These are phyloP conservation scores for Saccharomycopsis sp. DNA, from an alignment of 805 yeast species.

Conservation along the genomic window DNA sequence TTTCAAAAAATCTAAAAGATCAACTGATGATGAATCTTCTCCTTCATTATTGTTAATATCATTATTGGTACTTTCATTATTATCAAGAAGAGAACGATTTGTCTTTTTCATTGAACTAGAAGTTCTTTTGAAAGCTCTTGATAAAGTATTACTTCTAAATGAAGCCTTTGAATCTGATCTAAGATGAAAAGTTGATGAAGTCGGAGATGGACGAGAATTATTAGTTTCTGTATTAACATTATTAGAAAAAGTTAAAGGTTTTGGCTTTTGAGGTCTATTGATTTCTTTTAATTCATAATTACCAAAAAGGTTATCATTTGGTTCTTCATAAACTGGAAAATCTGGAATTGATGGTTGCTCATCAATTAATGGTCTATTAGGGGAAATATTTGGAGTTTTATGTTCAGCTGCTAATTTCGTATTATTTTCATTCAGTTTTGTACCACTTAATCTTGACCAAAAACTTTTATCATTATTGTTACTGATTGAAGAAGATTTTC, in stretches of 20 bases:
- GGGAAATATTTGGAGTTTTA: background rate
- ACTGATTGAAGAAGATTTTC: too few species aligned
- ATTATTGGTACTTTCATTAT: too few species aligned
- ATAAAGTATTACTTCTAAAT: slow-evolving; percentile 1
- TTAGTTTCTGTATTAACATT: too few species aligned
- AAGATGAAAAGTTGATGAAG: background rate
- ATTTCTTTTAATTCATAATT: slow-evolving; percentile 8
- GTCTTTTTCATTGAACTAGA: background rate
- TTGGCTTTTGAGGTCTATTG: too few species aligned
- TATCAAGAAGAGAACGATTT: too few species aligned
- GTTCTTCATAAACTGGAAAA: too few species aligned
- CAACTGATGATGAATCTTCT: slow-evolving; percentile 30
- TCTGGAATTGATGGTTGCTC: too few species aligned
- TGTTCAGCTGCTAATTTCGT: too few species aligned
- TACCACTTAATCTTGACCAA: background rate
- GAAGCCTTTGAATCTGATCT: background rate
- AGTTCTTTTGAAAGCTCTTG: background rate
- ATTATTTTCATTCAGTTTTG: too few species aligned
- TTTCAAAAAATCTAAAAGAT: slow-evolving; percentile 36
- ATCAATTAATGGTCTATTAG: background rate
- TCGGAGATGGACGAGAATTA: background rate
- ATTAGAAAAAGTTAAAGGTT: too few species aligned
- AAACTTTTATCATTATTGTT: too few species aligned
- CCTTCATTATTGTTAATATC: background rate
- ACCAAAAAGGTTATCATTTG: background rate